Evolutionary conservation across 257 asterid species (phyloP).

Genomic region (Solanum arcanum): DNA sequence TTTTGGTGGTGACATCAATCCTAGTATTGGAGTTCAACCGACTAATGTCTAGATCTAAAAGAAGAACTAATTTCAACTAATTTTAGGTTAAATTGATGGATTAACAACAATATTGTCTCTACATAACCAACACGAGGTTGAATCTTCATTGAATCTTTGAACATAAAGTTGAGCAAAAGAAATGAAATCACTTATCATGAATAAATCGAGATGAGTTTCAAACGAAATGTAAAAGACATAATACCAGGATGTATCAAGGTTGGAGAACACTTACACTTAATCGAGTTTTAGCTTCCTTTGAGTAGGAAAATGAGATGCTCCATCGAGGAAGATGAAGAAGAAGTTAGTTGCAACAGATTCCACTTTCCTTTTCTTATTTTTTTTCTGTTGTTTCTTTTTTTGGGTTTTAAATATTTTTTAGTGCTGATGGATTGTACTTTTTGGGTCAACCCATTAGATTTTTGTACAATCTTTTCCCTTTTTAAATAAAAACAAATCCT

Average conservation of each 20-base stretch:
- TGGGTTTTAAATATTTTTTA: too few relatives aligned
- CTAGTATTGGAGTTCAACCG: background rate
- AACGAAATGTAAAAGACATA: too few relatives aligned
- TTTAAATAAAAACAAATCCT: too few relatives aligned
- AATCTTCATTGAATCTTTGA: background rate
- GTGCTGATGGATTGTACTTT: too few relatives aligned
- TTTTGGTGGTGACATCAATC: background rate
- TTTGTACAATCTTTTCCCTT: too few relatives aligned
- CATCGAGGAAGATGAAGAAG: background rate
- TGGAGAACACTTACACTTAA: background rate
- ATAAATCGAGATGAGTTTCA: background rate
- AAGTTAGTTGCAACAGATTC: too few relatives aligned
- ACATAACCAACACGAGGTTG: background rate
- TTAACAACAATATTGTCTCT: background rate
- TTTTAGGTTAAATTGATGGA: background rate
- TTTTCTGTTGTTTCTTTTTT: too few relatives aligned
- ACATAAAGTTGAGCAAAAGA: background rate
- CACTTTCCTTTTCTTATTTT: too few relatives aligned
- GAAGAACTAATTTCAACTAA: background rate
- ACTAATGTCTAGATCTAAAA: background rate
- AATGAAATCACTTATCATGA: background rate
- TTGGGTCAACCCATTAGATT: too few relatives aligned
- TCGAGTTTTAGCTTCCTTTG: background rate
- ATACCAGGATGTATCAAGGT: background rate
- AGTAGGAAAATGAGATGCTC: background rate